Conservation (phyloP, 306 rosid species). For the Rubus parviflorus region DNA sequence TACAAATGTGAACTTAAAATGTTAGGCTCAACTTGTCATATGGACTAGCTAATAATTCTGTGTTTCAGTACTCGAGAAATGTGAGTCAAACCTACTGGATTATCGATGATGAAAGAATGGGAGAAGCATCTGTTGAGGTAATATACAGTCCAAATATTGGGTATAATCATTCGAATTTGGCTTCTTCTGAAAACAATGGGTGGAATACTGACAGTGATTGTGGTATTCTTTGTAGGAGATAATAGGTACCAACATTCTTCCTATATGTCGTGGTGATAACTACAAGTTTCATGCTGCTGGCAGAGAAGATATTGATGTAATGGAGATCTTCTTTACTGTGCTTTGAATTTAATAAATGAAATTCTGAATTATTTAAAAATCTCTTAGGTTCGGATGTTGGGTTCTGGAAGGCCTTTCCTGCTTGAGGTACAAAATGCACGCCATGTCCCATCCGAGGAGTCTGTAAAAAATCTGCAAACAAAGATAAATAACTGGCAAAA, state of each 20-base stretch:
- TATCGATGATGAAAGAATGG: constrained; percentile 93
- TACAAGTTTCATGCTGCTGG: constrained; percentile 98
- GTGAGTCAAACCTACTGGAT: constrained; percentile 97
- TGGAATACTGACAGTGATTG: constrained; percentile 30
- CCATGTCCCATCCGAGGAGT: constrained; percentile 52
- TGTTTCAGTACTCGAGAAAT: constrained; percentile 83
- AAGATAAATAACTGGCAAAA: constrained; percentile 57
- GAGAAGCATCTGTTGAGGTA: constrained; percentile 98
- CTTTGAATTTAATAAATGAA: constrained; percentile 24
- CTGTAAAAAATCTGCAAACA: constrained; percentile 51
- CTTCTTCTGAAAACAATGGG: constrained; percentile 19
- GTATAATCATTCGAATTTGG: constrained; percentile 13
- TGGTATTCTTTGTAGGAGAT: constrained; percentile 59
- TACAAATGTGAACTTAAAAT: background rate
- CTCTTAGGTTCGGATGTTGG: constrained; percentile 86
- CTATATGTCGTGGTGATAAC: constrained; percentile 70
- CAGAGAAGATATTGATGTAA: constrained; percentile 95
- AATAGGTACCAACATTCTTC: constrained; percentile 67
- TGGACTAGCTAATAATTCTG: constrained; percentile 12
- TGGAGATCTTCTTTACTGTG: constrained; percentile 17
- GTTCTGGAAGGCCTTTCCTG: constrained; percentile 92
- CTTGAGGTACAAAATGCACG: constrained; percentile 83
- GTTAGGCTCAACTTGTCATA: background rate
- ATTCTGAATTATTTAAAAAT: constrained; percentile 28
- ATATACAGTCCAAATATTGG: constrained; percentile 22